phyloP scores from a whole-genome alignment of 305 asterid genomes.

The Solanum hybrid region DNA sequence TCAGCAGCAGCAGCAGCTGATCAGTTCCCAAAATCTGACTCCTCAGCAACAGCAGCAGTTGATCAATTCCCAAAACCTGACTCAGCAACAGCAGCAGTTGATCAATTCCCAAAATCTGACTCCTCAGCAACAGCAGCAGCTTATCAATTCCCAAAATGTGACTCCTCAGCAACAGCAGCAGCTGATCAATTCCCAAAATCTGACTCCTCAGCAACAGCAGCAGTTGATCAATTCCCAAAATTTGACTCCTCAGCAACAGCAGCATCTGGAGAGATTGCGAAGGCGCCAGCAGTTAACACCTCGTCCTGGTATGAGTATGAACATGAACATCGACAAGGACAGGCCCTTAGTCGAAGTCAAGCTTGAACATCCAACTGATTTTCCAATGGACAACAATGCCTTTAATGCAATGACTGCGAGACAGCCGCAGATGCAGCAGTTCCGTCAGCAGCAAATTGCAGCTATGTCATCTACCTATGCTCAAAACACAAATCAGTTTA shows the following conservation, averaged over 20 bases:
- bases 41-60: not conserved
- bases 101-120: not conserved
- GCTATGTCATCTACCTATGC: constrained; percentile 54
- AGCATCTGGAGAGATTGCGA: constrained; percentile 59
- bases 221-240: not conserved
- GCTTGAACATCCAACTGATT: constrained; percentile 73
- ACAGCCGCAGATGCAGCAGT: constrained; percentile 29
- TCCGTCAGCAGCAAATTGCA: constrained; percentile 72
- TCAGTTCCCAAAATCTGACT: not conserved
- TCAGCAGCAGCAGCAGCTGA: not conserved
- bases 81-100: not conserved
- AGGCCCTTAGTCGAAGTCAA: constrained; percentile 84
- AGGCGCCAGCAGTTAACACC: constrained; percentile 62
- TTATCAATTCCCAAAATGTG: not conserved
- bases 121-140: not conserved
- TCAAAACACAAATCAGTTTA: constrained; percentile 62
- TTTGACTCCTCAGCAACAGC: constrained; percentile 12
- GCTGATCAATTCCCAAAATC: not conserved
- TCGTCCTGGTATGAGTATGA: constrained; percentile 43
- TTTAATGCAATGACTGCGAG: constrained; percentile 47
- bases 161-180: constrained; percentile 18
- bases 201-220: not conserved
- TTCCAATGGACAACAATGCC: constrained; percentile 55
- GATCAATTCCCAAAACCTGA: not conserved
- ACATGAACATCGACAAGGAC: constrained; percentile 56